Evolutionary conservation across 306 rosid species (phyloP).

Genomic region (Datisca glomerata): DNA sequence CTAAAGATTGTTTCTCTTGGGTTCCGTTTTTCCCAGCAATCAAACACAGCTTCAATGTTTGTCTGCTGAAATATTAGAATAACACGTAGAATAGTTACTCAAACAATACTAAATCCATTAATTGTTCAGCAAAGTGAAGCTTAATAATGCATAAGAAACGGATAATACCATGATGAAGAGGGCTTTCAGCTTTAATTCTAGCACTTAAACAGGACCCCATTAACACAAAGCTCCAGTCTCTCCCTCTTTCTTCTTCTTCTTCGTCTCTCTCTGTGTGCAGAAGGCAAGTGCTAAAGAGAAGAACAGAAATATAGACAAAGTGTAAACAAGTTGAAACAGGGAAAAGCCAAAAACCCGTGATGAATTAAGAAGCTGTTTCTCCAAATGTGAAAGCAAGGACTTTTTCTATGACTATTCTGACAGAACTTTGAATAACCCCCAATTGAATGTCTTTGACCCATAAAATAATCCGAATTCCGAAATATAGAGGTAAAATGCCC

Average conservation of each 20-base stretch:
- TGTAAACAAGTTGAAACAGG: constrained; percentile 17
- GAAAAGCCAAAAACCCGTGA: constrained; percentile 14
- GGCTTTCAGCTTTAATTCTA: constrained; percentile 87
- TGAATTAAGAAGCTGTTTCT: constrained; percentile 13
- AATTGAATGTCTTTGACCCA: not conserved
- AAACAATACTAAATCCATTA: too few relatives aligned
- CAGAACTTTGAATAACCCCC: constrained; percentile 19
- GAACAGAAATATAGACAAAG: not conserved
- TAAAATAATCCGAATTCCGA: not conserved
- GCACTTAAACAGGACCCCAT: constrained; percentile 93
- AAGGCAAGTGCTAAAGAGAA: constrained; percentile 1
- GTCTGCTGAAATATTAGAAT: too few relatives aligned
- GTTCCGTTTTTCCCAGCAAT: too few relatives aligned
- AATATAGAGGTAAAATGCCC: constrained; percentile 1
- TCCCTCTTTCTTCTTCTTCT: constrained; percentile 5
- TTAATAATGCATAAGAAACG: too few relatives aligned
- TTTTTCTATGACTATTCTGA: constrained; percentile 40
- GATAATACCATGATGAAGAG: constrained; percentile 55
- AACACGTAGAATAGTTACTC: too few relatives aligned
- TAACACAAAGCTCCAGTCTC: constrained; percentile 11
- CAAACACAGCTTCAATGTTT: too few relatives aligned
- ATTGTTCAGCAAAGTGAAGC: too few relatives aligned
- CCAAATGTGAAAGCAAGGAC: constrained; percentile 35
- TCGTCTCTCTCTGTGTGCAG: not conserved
- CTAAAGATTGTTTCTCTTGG: too few relatives aligned